phyloP scores from a whole-genome alignment of 2,329 filamentous ascomycete species.

The Fusarium veterinarium region DNA sequence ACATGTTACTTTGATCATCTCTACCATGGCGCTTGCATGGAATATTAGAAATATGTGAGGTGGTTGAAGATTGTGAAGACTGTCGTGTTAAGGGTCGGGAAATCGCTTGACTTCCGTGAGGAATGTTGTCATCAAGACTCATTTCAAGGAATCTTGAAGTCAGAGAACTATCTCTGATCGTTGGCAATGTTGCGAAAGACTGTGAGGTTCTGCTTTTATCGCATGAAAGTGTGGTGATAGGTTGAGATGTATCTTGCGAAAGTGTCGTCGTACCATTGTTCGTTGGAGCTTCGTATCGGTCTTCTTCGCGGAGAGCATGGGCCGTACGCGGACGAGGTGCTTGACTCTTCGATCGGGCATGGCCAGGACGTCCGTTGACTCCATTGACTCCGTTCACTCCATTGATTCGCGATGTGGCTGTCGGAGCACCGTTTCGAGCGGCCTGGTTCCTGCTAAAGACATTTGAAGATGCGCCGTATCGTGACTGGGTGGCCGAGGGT shows the following conservation, averaged over 20 bases:
- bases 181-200: conserved; percentile 44
- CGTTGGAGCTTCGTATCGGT: conserved; percentile 51
- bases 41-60: conserved; percentile 42
- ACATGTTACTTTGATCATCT: conserved; percentile 34
- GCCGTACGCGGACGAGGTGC: conserved; percentile 53
- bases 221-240: conserved; percentile 33
- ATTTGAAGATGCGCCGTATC: conserved; percentile 54
- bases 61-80: conserved; percentile 40
- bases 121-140: conserved; percentile 52
- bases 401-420: conserved; percentile 62
- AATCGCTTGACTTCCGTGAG: conserved; percentile 60
- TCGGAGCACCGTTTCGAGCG: conserved; percentile 60
- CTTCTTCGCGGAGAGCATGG: conserved; percentile 55
- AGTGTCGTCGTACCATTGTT: conserved; percentile 52
- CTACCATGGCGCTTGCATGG: conserved; percentile 45
- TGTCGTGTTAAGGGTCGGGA: conserved; percentile 43
- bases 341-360: conserved; percentile 56
- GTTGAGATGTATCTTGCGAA: conserved; percentile 17
- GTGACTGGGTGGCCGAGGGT: conserved; percentile 48
- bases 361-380: conserved; percentile 59
- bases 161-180: conserved; percentile 59
- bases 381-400: conserved; percentile 27
- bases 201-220: conserved; percentile 45
- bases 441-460: conserved; percentile 69
- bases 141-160: conserved; percentile 53